These are phyloP conservation scores for Umbelopsis sp. DNA, from an alignment of 371 early-diverging fungal genomes.

Conservation along the genomic window DNA sequence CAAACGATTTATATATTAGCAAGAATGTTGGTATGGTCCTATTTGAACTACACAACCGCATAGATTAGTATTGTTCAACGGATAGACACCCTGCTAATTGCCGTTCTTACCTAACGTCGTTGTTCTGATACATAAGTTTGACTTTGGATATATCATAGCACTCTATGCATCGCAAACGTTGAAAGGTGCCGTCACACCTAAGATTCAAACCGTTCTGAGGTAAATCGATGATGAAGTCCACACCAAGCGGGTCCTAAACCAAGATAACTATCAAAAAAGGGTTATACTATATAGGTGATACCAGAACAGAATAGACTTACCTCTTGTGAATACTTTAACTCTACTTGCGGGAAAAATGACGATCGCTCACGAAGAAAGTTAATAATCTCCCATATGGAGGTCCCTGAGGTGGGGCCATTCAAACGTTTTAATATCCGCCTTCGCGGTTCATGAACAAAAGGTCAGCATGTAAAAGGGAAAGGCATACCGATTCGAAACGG, in stretches of 20 bases:
- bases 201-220: conserved; percentile 64
- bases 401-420: conserved; percentile 37
- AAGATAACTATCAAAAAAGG: conserved; percentile 6
- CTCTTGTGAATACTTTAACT: conserved; percentile 68
- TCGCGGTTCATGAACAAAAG: neutral
- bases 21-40: conserved; percentile 70
- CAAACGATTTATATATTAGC: conserved; percentile 72
- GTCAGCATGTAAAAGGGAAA: neutral
- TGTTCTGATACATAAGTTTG: conserved; percentile 64
- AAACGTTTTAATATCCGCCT: neutral
- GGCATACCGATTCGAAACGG: conserved; percentile 58
- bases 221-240: conserved; percentile 67
- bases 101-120: conserved; percentile 63
- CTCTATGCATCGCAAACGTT: conserved; percentile 67
- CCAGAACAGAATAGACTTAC: conserved; percentile 31
- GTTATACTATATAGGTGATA: neutral
- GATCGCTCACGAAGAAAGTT: conserved; percentile 54
- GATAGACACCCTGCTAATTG: neutral
- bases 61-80: neutral
- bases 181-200: conserved; percentile 64
- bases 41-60: conserved; percentile 47
- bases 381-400: conserved; percentile 61
- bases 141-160: conserved; percentile 66
- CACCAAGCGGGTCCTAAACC: conserved; percentile 56
- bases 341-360: conserved; percentile 63